Conservation (phyloP, 2,329 filamentous ascomycete species). For the Colletotrichum acutatum region DNA sequence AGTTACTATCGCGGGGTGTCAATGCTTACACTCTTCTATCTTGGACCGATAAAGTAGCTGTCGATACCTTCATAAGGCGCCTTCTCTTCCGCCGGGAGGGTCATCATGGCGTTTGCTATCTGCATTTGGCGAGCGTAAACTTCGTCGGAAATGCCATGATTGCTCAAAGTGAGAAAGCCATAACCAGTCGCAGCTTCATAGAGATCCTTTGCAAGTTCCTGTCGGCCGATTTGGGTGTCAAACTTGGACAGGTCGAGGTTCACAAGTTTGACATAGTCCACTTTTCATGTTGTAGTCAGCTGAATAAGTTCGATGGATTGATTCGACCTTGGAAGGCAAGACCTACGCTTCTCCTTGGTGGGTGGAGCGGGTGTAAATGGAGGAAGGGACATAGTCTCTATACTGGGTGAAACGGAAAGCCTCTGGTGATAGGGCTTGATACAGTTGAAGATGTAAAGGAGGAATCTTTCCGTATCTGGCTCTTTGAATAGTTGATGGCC, state of each 20-base stretch:
- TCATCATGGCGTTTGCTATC: constrained; percentile 43
- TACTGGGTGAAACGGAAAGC: too few relatives aligned
- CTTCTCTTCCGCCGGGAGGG: constrained; percentile 40
- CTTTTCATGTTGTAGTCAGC: neutral
- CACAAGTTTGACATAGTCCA: constrained; percentile 42
- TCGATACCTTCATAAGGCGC: constrained; percentile 40
- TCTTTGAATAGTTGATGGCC: too few relatives aligned
- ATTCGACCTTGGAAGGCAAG: neutral
- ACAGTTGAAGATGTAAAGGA: too few relatives aligned
- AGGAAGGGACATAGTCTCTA: neutral
- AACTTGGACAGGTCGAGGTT: constrained; percentile 43
- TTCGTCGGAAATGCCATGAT: constrained; percentile 42
- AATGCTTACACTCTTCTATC: too few relatives aligned
- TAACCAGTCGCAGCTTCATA: constrained; percentile 42
- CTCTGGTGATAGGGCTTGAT: too few relatives aligned
- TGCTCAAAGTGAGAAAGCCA: constrained; percentile 42
- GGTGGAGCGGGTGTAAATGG: neutral
- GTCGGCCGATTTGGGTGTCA: constrained; percentile 38
- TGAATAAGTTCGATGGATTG: neutral
- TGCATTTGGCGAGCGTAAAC: constrained; percentile 40
- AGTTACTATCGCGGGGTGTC: constrained; percentile 34
- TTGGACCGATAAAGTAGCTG: neutral
- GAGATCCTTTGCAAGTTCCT: constrained; percentile 42
- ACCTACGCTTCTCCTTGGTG: neutral
- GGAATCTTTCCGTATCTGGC: too few relatives aligned